phyloP scores from a whole-genome alignment of 2,329 filamentous ascomycete species.

The Colletotrichum viniferum region DNA sequence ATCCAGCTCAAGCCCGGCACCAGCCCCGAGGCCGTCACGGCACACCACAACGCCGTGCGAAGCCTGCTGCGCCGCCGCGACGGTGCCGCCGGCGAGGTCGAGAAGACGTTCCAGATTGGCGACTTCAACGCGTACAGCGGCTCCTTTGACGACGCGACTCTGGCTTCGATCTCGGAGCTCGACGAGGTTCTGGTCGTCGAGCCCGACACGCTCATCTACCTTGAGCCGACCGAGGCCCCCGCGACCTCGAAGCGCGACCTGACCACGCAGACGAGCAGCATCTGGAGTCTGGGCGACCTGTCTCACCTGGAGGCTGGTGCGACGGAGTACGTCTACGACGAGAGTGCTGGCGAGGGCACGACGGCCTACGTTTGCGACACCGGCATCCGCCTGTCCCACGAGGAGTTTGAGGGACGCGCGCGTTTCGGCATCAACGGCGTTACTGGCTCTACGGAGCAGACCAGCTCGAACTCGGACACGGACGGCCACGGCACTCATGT shows the following conservation, averaged over 20 bases:
- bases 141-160: constrained; percentile 41
- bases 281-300: constrained; percentile 38
- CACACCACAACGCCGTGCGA: constrained; percentile 31
- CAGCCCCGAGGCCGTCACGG: constrained; percentile 25
- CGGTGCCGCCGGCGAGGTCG: constrained; percentile 30
- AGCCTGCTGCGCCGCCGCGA: constrained; percentile 37
- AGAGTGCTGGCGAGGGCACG: constrained; percentile 22
- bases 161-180: constrained; percentile 41
- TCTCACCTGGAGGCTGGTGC: constrained; percentile 41
- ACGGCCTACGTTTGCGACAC: constrained; percentile 49
- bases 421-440: constrained; percentile 30
- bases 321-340: constrained; percentile 31
- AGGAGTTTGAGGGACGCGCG: constrained; percentile 32
- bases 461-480: constrained; percentile 19
- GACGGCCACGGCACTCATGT: constrained; percentile 35
- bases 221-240: neutral
- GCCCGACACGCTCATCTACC: constrained; percentile 26
- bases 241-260: neutral
- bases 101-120: constrained; percentile 26
- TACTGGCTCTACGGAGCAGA: constrained; percentile 25
- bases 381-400: constrained; percentile 42
- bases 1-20: constrained; percentile 46
- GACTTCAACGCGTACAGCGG: constrained; percentile 46
- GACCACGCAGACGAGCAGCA: constrained; percentile 24
- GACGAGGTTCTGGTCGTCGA: constrained; percentile 36